Evolutionary conservation across 345 rosid species (phyloP).

Genomic region (Boechera stricta): DNA sequence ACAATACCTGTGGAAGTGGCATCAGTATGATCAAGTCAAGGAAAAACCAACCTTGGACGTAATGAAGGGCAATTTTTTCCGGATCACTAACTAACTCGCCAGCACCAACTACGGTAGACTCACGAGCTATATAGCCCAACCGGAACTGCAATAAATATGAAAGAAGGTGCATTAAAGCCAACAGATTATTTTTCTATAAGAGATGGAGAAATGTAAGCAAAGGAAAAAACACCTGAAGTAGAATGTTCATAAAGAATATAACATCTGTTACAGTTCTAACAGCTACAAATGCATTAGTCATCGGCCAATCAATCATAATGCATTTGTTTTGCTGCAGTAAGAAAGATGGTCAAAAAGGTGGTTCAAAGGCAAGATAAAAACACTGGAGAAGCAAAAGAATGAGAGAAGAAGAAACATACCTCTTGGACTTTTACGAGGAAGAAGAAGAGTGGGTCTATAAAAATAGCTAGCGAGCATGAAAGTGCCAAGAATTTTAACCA

Average conservation of each 20-base stretch:
- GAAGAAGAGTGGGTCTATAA: constrained; percentile 85
- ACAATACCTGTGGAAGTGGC: constrained; percentile 87
- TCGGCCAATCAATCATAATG: constrained; percentile 54
- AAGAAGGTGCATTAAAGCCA: constrained; percentile 11
- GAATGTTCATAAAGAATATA: constrained; percentile 66
- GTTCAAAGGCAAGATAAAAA: background rate
- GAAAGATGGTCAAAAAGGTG: background rate
- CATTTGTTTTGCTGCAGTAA: constrained; percentile 58
- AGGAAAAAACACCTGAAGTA: constrained; percentile 69
- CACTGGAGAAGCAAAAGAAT: background rate
- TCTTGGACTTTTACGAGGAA: constrained; percentile 56
- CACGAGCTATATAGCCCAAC: constrained; percentile 82
- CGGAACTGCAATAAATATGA: constrained; percentile 62
- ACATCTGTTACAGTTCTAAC: constrained; percentile 67
- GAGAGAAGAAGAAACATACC: constrained; percentile 48
- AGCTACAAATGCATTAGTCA: constrained; percentile 54
- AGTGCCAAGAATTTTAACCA: constrained; percentile 77
- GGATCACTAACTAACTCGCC: constrained; percentile 90
- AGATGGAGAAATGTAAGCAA: constrained; percentile 9
- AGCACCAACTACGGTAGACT: constrained; percentile 79
- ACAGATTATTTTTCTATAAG: background rate
- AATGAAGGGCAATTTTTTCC: constrained; percentile 68
- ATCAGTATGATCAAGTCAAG: constrained; percentile 64
- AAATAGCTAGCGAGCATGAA: constrained; percentile 73
- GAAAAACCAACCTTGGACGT: constrained; percentile 58